Evolutionary conservation across 306 rosid species (phyloP).

Genomic region (Lotus japonicus): DNA sequence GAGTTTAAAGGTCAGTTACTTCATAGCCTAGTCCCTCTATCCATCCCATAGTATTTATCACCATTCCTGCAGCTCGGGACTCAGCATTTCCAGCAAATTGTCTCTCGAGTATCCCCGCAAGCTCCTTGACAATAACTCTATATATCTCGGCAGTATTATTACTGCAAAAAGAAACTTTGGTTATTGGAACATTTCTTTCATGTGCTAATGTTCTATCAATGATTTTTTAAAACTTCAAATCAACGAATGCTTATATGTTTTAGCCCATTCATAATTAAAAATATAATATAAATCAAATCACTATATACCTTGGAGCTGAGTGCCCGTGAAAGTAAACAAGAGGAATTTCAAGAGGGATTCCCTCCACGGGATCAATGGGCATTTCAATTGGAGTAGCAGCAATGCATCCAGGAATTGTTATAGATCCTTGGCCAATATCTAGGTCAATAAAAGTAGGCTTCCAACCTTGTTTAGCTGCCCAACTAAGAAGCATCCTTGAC

Average conservation of each 20-base stretch:
- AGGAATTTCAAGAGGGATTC: conserved; percentile 92
- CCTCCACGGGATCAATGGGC: conserved; percentile 96
- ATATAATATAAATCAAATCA: neutral
- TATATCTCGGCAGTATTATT: conserved; percentile 78
- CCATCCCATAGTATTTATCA: conserved; percentile 99
- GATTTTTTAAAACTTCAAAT: conserved; percentile 6
- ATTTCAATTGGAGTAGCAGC: conserved; percentile 94
- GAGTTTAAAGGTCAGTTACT: conserved; percentile 34
- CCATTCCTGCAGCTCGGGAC: conserved; percentile 95
- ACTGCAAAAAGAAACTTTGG: conserved; percentile 35
- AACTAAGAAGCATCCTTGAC: conserved; percentile 93
- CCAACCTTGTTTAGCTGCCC: conserved; percentile 98
- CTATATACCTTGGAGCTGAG: conserved; percentile 67
- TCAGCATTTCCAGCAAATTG: conserved; percentile 80
- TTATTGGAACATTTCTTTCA: conserved; percentile 15
- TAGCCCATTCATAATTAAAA: neutral
- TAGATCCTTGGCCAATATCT: conserved; percentile 97
- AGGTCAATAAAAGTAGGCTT: conserved; percentile 90
- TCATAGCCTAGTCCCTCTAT: conserved; percentile 96
- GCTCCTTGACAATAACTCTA: conserved; percentile 88
- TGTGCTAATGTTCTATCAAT: neutral
- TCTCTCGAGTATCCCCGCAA: conserved; percentile 72
- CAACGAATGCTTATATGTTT: neutral
- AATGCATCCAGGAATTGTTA: conserved; percentile 86
- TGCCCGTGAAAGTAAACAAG: conserved; percentile 90